Evolutionary conservation across 768 basidiomycete genomes (phyloP), one percentile per base, ranked within the genome.

Genomic region (Tylopilus intermedius): DNA sequence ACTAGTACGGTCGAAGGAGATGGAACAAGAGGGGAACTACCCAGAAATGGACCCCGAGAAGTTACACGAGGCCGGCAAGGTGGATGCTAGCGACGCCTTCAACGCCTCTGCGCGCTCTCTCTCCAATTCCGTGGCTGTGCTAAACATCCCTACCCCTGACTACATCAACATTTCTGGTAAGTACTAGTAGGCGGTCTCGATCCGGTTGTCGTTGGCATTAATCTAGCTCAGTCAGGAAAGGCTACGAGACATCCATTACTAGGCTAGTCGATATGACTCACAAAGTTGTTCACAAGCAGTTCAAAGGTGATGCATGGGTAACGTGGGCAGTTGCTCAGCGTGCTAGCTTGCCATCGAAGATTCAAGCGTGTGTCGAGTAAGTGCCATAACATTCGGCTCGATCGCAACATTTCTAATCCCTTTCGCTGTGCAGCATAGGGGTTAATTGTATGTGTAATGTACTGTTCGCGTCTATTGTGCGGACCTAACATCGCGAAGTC

Each of bases 261-360:
- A 3, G 0, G 27, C 22, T 55, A n/a, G 33, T 55, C 26, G 35
- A 43, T n/a, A 30, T 15, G 27, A 52, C 45, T 24, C 41, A 50
- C 7, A 27, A 33, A 2, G 5, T 52, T 10, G 50, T 55, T 22
- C 21, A 32, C 13, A 33, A 55, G 2, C 40, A 45, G 27, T 15
- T 55, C 13, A 47, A 47, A 38, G 50, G 50, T 13, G 54, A 52
- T 21, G 54, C 45, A 24, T 55, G 54, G 54, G 50, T 52, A 29
- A 47, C 21, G 9, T 50, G 49, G 49, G 49, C 40, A 4, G 47
- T 55, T 21, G 50, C 54, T 8, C 45, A 52, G 35, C 40, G 46
- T 29, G 50, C 49, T 18, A 51, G 4, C 27, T 21, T 55, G 1
- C 54, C 54, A 4, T 4, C 39, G 24, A 55, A 55, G 18, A 51